Evolutionary conservation across 179 eudicot species (phyloP).

Genomic region (Nepenthes alata): DNA sequence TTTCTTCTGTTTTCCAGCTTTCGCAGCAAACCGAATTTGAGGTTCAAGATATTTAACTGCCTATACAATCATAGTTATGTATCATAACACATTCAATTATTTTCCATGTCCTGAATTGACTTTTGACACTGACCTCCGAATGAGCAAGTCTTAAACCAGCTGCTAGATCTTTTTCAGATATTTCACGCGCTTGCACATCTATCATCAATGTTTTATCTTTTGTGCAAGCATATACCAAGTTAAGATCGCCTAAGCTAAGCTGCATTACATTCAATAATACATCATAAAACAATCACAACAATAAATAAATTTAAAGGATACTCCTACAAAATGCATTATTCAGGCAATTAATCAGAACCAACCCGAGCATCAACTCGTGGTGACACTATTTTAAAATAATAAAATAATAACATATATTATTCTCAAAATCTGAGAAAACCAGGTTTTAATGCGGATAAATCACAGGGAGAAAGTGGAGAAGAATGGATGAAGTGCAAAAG

Average conservation of each 20-base stretch:
- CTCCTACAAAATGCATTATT: no score
- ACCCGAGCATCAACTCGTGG: no score
- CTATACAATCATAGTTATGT: constrained; percentile 25
- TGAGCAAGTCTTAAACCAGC: constrained; percentile 89
- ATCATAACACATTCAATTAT: constrained; percentile 1
- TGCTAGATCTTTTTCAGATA: constrained; percentile 81
- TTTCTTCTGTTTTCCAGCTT: constrained; percentile 76
- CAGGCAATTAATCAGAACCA: no score
- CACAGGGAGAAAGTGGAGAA: no score
- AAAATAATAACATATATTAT: no score
- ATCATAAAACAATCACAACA: constrained; percentile 6
- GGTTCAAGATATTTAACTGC: constrained; percentile 90
- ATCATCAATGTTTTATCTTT: constrained; percentile 93
- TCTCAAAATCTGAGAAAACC: no score
- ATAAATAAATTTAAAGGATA: background rate
- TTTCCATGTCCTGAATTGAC: background rate
- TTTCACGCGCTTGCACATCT: constrained; percentile 91
- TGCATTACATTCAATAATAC: constrained; percentile 23
- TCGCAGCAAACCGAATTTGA: constrained; percentile 79
- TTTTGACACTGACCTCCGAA: constrained; percentile 51
- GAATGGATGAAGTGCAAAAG: no score
- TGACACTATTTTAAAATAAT: no score
- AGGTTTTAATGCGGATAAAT: no score
- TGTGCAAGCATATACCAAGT: constrained; percentile 94
- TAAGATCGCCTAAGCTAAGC: constrained; percentile 87